A percentile compares a stretch with the other conserved stretches of the same genome.
These are phyloP conservation scores for Tylopilus plumbeoviolaceoides DNA, from an alignment of 768 basidiomycete genomes.

Conservation along the genomic window DNA sequence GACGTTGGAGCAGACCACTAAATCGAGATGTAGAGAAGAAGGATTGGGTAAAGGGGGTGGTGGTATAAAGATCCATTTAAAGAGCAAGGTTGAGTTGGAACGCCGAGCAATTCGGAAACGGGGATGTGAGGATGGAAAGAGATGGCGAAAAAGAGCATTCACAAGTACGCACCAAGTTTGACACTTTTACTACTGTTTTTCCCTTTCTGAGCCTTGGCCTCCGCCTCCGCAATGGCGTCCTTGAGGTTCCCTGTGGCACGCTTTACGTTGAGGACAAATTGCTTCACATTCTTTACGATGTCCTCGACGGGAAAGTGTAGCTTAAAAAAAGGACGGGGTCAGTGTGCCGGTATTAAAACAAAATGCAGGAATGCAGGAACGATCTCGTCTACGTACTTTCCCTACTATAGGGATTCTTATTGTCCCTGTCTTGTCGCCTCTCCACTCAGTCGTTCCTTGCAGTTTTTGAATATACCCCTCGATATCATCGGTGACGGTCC, in stretches of 20 bases:
- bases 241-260: slow-evolving; percentile 67
- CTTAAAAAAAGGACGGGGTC: slow-evolving; percentile 35
- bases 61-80: background rate
- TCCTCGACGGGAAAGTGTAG: slow-evolving; percentile 72
- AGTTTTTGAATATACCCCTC: slow-evolving; percentile 75
- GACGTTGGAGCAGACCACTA: background rate
- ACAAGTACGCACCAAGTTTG: slow-evolving; percentile 39
- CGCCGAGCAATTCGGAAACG: slow-evolving; percentile 1
- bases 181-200: slow-evolving; percentile 34
- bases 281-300: slow-evolving; percentile 71
- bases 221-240: slow-evolving; percentile 36
- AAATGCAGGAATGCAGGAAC: background rate
- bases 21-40: background rate
- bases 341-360: background rate
- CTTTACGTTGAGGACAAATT: slow-evolving; percentile 73
- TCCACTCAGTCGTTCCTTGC: slow-evolving; percentile 87
- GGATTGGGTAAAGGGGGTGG: background rate
- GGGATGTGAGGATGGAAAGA: background rate
- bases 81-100: background rate
- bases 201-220: slow-evolving; percentile 40
- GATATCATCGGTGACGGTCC: slow-evolving; percentile 90
- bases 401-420: slow-evolving; percentile 84
- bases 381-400: slow-evolving; percentile 44
- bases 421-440: slow-evolving; percentile 80
- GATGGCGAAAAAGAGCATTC: background rate